phyloP scores from a whole-genome alignment of 2,329 filamentous ascomycete species.

The Botryosphaeria dothidea region DNA sequence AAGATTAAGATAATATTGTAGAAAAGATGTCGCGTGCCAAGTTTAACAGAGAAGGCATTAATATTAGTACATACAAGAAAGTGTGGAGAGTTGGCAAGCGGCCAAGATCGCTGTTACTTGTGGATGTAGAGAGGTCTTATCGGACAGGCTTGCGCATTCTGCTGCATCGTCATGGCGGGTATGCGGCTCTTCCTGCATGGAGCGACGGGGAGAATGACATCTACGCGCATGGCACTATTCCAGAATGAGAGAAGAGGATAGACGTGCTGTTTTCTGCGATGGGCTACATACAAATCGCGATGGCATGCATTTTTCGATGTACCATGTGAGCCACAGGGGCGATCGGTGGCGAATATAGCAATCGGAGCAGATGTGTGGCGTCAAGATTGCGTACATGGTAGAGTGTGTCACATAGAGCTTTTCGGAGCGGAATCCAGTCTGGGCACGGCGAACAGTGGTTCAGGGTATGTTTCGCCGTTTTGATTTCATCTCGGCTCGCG shows the following conservation, averaged over 20 bases:
- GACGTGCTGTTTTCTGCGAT: background rate
- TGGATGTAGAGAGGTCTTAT: background rate
- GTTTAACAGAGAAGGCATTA: no score
- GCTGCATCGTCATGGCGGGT: background rate
- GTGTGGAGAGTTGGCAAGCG: no score
- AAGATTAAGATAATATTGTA: no score
- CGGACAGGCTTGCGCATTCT: background rate
- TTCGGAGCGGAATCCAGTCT: background rate
- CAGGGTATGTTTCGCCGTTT: background rate
- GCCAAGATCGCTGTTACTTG: no score
- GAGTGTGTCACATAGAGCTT: background rate
- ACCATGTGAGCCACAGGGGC: background rate
- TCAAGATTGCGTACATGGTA: slow-evolving; percentile 5
- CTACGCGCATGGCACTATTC: background rate
- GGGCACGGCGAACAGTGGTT: background rate
- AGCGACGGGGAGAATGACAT: background rate
- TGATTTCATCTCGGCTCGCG: background rate
- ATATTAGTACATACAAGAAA: no score
- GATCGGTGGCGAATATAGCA: background rate
- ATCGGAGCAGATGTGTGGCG: background rate
- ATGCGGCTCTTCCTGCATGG: background rate
- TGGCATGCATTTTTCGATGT: background rate
- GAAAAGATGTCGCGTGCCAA: no score
- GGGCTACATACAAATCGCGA: background rate
- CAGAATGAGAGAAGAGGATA: background rate